These are phyloP conservation scores for Sporothrix sp. DNA, from an alignment of 2,329 filamentous ascomycete species.

Conservation along the genomic window DNA sequence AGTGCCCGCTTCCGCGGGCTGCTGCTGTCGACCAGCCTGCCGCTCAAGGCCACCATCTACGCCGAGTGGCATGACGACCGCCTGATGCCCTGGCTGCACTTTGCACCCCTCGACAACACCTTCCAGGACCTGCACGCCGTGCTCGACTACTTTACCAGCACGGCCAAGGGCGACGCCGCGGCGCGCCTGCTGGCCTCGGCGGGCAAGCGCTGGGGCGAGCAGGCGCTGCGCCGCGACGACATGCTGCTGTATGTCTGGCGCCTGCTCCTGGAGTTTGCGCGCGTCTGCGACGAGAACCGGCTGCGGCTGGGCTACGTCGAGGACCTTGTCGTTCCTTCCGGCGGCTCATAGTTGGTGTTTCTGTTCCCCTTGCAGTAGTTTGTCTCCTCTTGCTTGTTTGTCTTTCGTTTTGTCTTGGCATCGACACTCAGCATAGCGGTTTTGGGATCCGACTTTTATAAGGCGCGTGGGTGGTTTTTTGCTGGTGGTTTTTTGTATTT, in stretches of 20 bases:
- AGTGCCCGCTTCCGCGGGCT: constrained; percentile 55
- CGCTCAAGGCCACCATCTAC: constrained; percentile 64
- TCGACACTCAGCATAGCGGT: no score
- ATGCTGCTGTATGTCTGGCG: constrained; percentile 58
- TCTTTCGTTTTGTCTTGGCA: background rate
- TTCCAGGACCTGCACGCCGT: constrained; percentile 57
- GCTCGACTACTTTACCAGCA: constrained; percentile 51
- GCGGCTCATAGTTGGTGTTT: background rate
- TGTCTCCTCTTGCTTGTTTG: background rate
- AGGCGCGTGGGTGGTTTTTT: no score
- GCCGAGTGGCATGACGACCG: constrained; percentile 66
- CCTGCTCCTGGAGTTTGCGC: constrained; percentile 48
- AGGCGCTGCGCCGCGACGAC: constrained; percentile 52
- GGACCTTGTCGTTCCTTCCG: constrained; percentile 25
- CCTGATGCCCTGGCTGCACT: constrained; percentile 61
- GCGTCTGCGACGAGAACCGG: constrained; percentile 38
- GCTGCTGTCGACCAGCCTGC: constrained; percentile 52
- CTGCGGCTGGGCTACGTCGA: constrained; percentile 35
- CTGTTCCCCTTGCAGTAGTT: background rate
- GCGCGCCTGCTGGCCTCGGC: constrained; percentile 50
- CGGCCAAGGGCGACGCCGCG: constrained; percentile 39
- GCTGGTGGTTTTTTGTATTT: background rate
- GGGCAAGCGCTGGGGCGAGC: constrained; percentile 52
- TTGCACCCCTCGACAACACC: constrained; percentile 60
- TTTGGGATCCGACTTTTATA: no score